Base-by-base conservation (phyloP, 108 stramenopile species). In the Skeletonema costatum region DNA sequence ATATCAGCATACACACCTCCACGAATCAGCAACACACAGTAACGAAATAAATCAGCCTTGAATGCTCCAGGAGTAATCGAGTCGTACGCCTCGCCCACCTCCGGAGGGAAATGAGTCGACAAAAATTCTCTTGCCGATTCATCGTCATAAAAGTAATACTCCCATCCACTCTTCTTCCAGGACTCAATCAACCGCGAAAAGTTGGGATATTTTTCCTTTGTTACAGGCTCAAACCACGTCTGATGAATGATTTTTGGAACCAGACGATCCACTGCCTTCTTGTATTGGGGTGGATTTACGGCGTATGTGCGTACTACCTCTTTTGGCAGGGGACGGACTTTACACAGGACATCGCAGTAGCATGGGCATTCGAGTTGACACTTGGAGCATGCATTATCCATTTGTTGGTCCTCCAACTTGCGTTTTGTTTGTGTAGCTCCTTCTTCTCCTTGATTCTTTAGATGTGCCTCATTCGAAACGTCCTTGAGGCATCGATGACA, bases 41-140 rank as follows among this genome's bases (percentile, higher is more conserved):
- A 90, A 1, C 89, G 86, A 56, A 90, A 90, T 53, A 90, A 80
- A 74, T 90, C 89, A 16, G 89, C 89, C 63, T 87, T 85, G 85
- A 85, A 85, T 17, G 85, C 85, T 17, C 83, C 53, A 12, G 85
- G 85, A 17, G 70, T 71, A 35, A 85, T 74, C 32, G 80, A 64
- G 33, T 88, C 83, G 60, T 90, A 90, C 1, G 89, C 89, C 68
- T 87, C 86, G 2, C 73, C 53, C 2, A 90, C 89, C 62, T 87
- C 86, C 0, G 87, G 81, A 33, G 89, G 87, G 63, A 90, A 90
- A 66, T 90, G 89, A 1, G 73, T 32, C 3, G 76, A 69, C 10
- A 90, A 74, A 60, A 90, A 90, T 35, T 84, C 65, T 16, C 78
- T 77, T 38, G 87, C 81, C 31, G 68, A 66, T 42, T 67, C 84